Evolutionary conservation across 106 monocot genomes (phyloP).

Genomic region (Iris macrosiphon): DNA sequence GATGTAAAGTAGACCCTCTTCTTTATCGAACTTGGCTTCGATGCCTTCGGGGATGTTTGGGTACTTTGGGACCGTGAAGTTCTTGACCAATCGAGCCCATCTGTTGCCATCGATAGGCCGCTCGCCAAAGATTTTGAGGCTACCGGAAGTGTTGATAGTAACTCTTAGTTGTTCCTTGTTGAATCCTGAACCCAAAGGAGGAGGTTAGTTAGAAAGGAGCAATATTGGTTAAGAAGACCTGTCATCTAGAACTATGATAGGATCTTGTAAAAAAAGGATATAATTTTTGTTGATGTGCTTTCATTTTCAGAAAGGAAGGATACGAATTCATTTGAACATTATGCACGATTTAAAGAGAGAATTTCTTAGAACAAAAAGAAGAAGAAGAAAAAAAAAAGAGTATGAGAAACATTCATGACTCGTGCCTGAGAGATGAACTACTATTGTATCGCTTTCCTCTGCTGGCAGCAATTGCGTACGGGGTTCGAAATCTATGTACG

Average conservation of each 20-base stretch:
- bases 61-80: slow-evolving; percentile 14
- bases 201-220: no score
- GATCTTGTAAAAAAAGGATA: no score
- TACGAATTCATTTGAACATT: no score
- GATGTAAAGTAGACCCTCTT: slow-evolving; percentile 20
- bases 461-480: slow-evolving; percentile 1
- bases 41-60: slow-evolving; percentile 9
- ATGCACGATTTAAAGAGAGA: no score
- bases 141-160: slow-evolving; percentile 17
- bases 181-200: slow-evolving; percentile 20
- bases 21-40: slow-evolving; percentile 33
- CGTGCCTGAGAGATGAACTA: slow-evolving; percentile 8
- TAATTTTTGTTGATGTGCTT: no score
- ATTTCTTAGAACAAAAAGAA: neutral
- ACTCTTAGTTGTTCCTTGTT: slow-evolving; percentile 34
- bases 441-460: slow-evolving; percentile 7
- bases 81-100: slow-evolving; percentile 25
- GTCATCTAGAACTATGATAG: no score
- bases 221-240: no score
- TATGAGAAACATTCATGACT: neutral
- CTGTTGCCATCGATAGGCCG: slow-evolving; percentile 14
- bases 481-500: slow-evolving; percentile 11
- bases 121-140: slow-evolving; percentile 42
- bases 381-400: neutral
- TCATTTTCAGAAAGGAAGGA: no score